phyloP scores from a whole-genome alignment of 306 rosid genomes.

The Corylus avellana region DNA sequence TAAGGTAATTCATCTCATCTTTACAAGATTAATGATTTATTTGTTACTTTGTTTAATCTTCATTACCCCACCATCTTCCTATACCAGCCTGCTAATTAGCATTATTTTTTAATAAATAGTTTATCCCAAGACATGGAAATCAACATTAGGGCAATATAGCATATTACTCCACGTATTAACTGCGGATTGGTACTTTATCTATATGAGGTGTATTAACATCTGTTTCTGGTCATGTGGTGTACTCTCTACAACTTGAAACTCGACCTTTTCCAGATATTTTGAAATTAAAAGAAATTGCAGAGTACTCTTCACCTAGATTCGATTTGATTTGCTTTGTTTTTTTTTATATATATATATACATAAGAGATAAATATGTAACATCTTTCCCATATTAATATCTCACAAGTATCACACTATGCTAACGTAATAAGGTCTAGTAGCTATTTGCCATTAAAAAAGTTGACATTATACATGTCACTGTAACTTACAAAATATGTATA shows the following conservation, averaged over 20 bases:
- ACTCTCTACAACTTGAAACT: not conserved
- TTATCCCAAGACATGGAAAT: not conserved
- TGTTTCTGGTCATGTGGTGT: not conserved
- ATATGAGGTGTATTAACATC: not conserved
- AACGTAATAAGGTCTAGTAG: too few species aligned
- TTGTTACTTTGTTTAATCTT: not conserved
- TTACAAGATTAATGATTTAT: not conserved
- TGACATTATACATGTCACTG: too few species aligned
- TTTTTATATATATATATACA: not conserved
- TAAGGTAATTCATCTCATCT: conserved; percentile 52
- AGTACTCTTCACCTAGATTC: not conserved
- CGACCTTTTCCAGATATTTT: not conserved
- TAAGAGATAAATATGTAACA: too few species aligned
- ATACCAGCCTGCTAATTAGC: too few species aligned
- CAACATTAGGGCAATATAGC: not conserved
- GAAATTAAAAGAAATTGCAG: not conserved
- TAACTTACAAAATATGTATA: too few species aligned
- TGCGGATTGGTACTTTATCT: not conserved
- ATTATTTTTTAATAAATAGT: not conserved
- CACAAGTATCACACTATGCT: too few species aligned
- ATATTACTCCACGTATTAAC: not conserved
- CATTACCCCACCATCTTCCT: too few species aligned
- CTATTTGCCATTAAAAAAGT: too few species aligned
- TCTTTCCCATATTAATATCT: too few species aligned
- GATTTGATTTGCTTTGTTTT: not conserved